Conservation (phyloP, 108 stramenopile species). For the Skeletonema costatum region DNA sequence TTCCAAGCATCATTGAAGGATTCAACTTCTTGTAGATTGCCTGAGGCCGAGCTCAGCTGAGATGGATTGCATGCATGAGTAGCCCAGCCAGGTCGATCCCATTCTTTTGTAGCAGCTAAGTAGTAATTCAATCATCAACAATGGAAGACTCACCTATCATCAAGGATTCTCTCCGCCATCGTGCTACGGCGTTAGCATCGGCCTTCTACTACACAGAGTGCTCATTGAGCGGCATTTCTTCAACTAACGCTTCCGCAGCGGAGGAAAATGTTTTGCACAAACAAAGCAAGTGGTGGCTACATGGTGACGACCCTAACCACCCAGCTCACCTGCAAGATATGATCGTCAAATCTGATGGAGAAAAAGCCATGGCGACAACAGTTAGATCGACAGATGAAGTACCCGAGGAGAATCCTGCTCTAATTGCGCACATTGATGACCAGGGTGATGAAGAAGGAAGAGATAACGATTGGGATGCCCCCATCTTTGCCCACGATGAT, state of each 20-base stretch:
- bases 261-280: slow-evolving; percentile 22
- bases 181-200: slow-evolving; percentile 17
- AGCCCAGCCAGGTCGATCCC: neutral
- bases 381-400: neutral
- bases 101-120: neutral
- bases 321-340: slow-evolving; percentile 9
- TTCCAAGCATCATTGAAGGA: neutral
- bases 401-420: neutral
- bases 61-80: too few relatives aligned
- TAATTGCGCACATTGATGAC: neutral
- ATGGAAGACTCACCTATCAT: neutral
- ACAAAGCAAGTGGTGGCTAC: slow-evolving; percentile 48
- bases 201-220: slow-evolving; percentile 44
- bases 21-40: neutral
- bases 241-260: slow-evolving; percentile 15
- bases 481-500: slow-evolving; percentile 39
- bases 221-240: slow-evolving; percentile 13
- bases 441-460: slow-evolving; percentile 1
- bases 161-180: neutral
- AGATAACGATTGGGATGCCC: slow-evolving; percentile 14
- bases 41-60: neutral
- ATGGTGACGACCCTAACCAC: slow-evolving; percentile 35
- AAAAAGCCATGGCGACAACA: neutral
- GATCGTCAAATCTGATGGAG: neutral
- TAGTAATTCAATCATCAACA: neutral